Percentiles rank a stretch among this genome's conserved stretches.
Evolutionary conservation across 257 asterid species (phyloP).

Genomic region (Ilex asprella): DNA sequence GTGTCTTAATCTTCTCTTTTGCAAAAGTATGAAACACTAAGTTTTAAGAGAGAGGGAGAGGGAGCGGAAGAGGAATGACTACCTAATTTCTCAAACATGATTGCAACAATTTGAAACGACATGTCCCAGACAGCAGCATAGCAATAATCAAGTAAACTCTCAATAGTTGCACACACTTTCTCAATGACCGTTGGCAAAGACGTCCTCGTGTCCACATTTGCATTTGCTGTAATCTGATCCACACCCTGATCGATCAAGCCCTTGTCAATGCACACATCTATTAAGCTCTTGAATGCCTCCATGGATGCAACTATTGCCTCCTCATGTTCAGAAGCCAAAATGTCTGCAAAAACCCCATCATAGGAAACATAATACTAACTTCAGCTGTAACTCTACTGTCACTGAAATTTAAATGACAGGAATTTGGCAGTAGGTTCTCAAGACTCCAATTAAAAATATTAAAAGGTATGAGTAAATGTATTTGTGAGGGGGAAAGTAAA

Average conservation of each 20-base stretch:
- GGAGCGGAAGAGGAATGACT: slow-evolving; percentile 15
- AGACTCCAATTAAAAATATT: neutral
- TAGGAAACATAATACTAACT: neutral
- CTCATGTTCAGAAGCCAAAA: slow-evolving; percentile 83
- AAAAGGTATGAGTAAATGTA: too few species aligned
- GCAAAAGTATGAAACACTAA: neutral
- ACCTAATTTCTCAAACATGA: slow-evolving; percentile 88
- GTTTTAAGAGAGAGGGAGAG: slow-evolving; percentile 2
- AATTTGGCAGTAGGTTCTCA: neutral
- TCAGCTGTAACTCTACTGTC: neutral
- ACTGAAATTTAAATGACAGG: too few species aligned
- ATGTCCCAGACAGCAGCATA: slow-evolving; percentile 73
- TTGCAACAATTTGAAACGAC: slow-evolving; percentile 75
- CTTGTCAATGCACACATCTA: slow-evolving; percentile 70
- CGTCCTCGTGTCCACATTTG: slow-evolving; percentile 38
- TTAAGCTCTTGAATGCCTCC: slow-evolving; percentile 69
- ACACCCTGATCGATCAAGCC: slow-evolving; percentile 67
- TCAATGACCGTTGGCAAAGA: slow-evolving; percentile 72
- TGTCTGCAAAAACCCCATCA: slow-evolving; percentile 39
- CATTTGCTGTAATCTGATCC: slow-evolving; percentile 36
- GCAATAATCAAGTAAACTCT: slow-evolving; percentile 73
- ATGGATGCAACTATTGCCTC: slow-evolving; percentile 69
- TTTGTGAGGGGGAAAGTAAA: neutral
- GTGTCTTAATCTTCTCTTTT: too few species aligned
- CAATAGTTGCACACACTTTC: slow-evolving; percentile 72